phyloP scores from a whole-genome alignment of 306 rosid genomes.

The Delonix regia region DNA sequence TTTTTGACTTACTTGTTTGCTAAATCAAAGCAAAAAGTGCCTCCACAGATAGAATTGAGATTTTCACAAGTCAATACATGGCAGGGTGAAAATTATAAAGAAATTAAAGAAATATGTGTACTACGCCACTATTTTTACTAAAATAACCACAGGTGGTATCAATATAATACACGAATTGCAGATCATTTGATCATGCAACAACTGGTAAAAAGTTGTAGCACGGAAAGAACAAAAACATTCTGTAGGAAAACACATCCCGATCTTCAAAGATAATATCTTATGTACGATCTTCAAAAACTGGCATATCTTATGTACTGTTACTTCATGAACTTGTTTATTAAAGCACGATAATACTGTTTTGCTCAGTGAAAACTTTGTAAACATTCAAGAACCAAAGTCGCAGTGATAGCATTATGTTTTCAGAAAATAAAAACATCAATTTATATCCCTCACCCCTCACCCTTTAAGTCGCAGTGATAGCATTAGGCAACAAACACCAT shows the following conservation, averaged over 20 bases:
- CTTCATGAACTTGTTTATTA: neutral
- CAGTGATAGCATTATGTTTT: neutral
- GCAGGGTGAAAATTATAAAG: neutral
- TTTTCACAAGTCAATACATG: conserved; percentile 31
- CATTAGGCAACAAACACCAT: neutral
- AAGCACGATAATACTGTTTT: neutral
- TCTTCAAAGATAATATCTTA: too few species aligned
- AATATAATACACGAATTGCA: neutral
- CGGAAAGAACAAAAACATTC: neutral
- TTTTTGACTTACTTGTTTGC: conserved; percentile 86
- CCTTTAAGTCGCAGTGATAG: neutral
- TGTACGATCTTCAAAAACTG: conserved; percentile 31
- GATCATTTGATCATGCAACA: conserved; percentile 6
- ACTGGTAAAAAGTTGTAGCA: neutral
- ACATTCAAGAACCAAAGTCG: conserved; percentile 8
- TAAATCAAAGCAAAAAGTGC: conserved; percentile 65
- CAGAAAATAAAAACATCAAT: conserved; percentile 25
- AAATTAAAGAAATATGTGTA: neutral
- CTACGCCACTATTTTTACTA: neutral
- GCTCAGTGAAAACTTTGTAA: neutral
- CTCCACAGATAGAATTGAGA: conserved; percentile 45
- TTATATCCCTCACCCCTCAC: neutral
- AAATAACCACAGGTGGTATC: conserved; percentile 10
- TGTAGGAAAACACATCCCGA: conserved; percentile 17
- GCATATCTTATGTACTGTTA: neutral